Percentiles rank a stretch among this genome's conserved stretches.
phyloP scores from a whole-genome alignment of 768 basidiomycete genomes.

The Trametes villosa region DNA sequence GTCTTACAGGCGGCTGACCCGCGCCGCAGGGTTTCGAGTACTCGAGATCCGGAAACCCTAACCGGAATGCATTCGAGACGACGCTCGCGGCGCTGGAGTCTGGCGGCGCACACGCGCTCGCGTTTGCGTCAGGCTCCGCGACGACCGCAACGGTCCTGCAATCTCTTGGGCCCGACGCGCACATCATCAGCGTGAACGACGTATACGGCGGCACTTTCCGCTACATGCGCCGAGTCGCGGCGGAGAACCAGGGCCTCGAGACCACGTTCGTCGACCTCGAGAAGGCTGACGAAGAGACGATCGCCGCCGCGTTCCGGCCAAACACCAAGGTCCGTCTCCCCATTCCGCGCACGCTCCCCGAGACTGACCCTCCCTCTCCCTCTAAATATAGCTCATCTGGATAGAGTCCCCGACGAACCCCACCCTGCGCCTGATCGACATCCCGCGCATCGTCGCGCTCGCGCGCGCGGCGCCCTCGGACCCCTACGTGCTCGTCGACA shows the following conservation, averaged over 20 bases:
- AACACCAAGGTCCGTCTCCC: slow-evolving; percentile 77
- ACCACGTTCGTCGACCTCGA: slow-evolving; percentile 86
- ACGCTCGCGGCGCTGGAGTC: slow-evolving; percentile 80
- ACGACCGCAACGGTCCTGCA: slow-evolving; percentile 85
- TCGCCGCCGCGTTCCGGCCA: slow-evolving; percentile 65
- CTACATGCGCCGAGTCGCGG: slow-evolving; percentile 72
- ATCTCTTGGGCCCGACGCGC: slow-evolving; percentile 71
- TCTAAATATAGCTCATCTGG: slow-evolving; percentile 97
- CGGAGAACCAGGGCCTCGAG: slow-evolving; percentile 65
- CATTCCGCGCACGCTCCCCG: background rate
- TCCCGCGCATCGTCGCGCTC: slow-evolving; percentile 69
- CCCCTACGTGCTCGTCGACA: slow-evolving; percentile 89
- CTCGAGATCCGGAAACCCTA: slow-evolving; percentile 88
- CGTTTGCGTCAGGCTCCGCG: slow-evolving; percentile 86
- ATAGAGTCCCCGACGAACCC: slow-evolving; percentile 97
- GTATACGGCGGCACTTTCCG: slow-evolving; percentile 94
- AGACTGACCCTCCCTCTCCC: background rate
- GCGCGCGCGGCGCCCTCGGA: slow-evolving; percentile 62
- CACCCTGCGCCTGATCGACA: slow-evolving; percentile 84
- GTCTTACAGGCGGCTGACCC: background rate
- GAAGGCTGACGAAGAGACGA: slow-evolving; percentile 60
- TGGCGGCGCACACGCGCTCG: slow-evolving; percentile 71
- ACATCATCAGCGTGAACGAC: slow-evolving; percentile 88
- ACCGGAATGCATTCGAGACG: slow-evolving; percentile 76
- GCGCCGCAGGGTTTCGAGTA: slow-evolving; percentile 81